These are phyloP conservation scores for Russula lepida DNA, from an alignment of 768 basidiomycete species.

Conservation along the genomic window DNA sequence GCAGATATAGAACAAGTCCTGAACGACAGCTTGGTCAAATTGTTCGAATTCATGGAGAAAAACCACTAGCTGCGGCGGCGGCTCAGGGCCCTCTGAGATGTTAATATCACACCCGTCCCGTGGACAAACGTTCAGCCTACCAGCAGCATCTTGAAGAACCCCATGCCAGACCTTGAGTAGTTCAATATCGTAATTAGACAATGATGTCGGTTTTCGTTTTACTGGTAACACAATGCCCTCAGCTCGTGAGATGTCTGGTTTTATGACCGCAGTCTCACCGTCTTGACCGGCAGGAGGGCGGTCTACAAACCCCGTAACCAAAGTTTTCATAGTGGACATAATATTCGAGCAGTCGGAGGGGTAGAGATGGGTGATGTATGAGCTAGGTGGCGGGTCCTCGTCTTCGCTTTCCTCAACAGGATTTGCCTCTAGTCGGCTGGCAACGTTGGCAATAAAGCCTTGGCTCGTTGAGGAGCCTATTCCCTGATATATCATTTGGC, in stretches of 20 bases:
- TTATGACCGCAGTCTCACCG: slow-evolving; percentile 5
- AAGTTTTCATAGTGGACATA: slow-evolving; percentile 20
- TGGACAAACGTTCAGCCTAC: not conserved
- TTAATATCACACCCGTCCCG: slow-evolving; percentile 7
- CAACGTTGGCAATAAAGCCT: slow-evolving; percentile 8
- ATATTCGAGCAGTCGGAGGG: slow-evolving; percentile 20
- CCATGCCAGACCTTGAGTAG: slow-evolving; percentile 54
- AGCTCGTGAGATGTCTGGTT: not conserved
- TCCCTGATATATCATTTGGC: not conserved
- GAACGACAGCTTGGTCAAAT: slow-evolving; percentile 51
- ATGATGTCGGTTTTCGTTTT: slow-evolving; percentile 42
- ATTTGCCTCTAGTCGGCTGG: slow-evolving; percentile 4
- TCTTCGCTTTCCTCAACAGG: not conserved
- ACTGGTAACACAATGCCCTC: slow-evolving; percentile 25
- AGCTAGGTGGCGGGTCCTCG: slow-evolving; percentile 1
- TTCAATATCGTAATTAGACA: slow-evolving; percentile 55
- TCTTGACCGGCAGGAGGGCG: slow-evolving; percentile 16
- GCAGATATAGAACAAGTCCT: slow-evolving; percentile 65
- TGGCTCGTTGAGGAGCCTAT: slow-evolving; percentile 17
- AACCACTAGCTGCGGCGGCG: slow-evolving; percentile 40
- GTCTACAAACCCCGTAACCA: slow-evolving; percentile 19
- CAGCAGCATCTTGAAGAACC: slow-evolving; percentile 28
- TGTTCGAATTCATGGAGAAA: slow-evolving; percentile 71
- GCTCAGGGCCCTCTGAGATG: slow-evolving; percentile 18
- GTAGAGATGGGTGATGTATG: slow-evolving; percentile 12